Evolutionary conservation across 2,329 filamentous ascomycete genomes (phyloP).

Genomic region (Boeremia exigua): DNA sequence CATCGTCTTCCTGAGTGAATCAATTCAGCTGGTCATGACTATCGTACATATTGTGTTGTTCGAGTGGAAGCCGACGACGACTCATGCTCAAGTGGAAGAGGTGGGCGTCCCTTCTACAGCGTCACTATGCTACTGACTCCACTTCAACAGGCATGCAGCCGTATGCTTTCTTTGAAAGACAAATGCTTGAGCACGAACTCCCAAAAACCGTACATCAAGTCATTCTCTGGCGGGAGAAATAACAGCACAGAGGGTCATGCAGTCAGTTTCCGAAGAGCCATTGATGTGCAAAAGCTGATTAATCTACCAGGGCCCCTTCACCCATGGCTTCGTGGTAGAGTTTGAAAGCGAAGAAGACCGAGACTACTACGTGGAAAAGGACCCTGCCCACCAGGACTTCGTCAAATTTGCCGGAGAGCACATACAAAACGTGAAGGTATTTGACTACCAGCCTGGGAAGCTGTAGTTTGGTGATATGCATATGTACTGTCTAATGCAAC

Average conservation of each 20-base stretch:
- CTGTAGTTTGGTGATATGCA: slow-evolving; percentile 8
- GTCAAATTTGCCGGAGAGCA: slow-evolving; percentile 57
- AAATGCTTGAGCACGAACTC: slow-evolving; percentile 66
- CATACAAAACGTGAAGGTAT: slow-evolving; percentile 61
- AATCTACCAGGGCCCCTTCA: slow-evolving; percentile 60
- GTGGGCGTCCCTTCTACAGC: slow-evolving; percentile 47
- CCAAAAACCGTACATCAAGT: slow-evolving; percentile 65
- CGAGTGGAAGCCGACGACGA: slow-evolving; percentile 63
- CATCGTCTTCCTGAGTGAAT: neutral
- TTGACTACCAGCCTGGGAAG: slow-evolving; percentile 64
- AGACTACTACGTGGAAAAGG: slow-evolving; percentile 70
- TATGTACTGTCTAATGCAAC: slow-evolving; percentile 11
- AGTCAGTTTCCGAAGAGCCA: slow-evolving; percentile 50
- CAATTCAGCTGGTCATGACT: slow-evolving; percentile 55
- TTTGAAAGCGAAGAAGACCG: slow-evolving; percentile 69
- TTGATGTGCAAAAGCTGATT: neutral
- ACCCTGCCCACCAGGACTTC: slow-evolving; percentile 69
- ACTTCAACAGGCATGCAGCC: slow-evolving; percentile 57
- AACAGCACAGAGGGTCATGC: slow-evolving; percentile 67
- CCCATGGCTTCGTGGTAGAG: slow-evolving; percentile 72
- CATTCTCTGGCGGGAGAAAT: slow-evolving; percentile 64
- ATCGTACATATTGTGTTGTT: slow-evolving; percentile 74
- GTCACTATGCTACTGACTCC: slow-evolving; percentile 8
- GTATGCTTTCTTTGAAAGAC: slow-evolving; percentile 64
- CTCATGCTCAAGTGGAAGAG: slow-evolving; percentile 59